Conservation (phyloP, 2,329 filamentous ascomycete genomes). For the Lasiodiplodia sp. region DNA sequence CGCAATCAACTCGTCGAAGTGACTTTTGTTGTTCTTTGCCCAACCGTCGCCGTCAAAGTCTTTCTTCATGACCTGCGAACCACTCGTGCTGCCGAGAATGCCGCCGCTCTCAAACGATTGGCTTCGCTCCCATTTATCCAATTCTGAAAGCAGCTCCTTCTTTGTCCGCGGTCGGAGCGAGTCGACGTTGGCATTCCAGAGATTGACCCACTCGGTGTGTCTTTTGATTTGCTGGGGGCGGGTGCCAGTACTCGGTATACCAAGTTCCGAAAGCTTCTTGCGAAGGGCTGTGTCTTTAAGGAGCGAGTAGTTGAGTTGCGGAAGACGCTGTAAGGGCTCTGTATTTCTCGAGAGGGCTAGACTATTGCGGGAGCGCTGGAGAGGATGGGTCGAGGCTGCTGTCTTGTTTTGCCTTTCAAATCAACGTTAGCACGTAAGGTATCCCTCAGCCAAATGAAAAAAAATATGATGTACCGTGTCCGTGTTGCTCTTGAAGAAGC, state of each 20-base stretch:
- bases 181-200: constrained; percentile 98
- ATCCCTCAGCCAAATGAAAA: not conserved
- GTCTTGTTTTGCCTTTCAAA: constrained; percentile 11
- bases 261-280: constrained; percentile 82
- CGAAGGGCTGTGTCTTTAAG: constrained; percentile 79
- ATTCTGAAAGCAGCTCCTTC: constrained; percentile 74
- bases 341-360: constrained; percentile 39
- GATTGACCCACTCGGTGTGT: constrained; percentile 90
- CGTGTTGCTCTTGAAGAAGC: constrained; percentile 37
- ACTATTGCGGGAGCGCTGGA: constrained; percentile 34
- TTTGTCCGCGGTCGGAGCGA: constrained; percentile 75
- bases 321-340: constrained; percentile 56
- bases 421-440: not conserved
- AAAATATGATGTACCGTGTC: constrained; percentile 38
- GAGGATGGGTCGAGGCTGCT: constrained; percentile 31
- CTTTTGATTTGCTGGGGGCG: constrained; percentile 76
- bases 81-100: constrained; percentile 46
- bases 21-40: constrained; percentile 73
- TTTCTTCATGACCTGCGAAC: constrained; percentile 74
- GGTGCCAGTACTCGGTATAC: constrained; percentile 74
- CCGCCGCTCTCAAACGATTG: constrained; percentile 64
- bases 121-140: constrained; percentile 87
- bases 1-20: constrained; percentile 82
- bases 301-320: constrained; percentile 84
- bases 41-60: constrained; percentile 85